phyloP scores from a whole-genome alignment of 2,329 filamentous ascomycete species.

The Monosporascus sp. region DNA sequence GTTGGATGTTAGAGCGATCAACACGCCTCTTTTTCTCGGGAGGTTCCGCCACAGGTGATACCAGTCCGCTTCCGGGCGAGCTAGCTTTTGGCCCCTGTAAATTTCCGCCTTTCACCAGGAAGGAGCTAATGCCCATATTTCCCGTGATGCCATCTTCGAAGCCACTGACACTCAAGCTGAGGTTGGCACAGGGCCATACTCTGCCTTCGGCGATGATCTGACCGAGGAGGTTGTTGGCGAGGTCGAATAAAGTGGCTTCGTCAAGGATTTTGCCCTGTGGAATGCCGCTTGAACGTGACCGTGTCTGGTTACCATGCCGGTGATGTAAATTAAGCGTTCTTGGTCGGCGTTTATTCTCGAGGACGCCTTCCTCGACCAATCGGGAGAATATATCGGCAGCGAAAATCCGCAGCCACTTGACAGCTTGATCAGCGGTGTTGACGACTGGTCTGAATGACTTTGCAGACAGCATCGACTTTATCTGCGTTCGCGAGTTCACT shows the following conservation, averaged over 20 bases:
- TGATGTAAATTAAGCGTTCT: slow-evolving; percentile 83
- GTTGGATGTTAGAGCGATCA: slow-evolving; percentile 48
- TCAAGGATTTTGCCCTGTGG: slow-evolving; percentile 69
- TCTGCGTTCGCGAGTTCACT: slow-evolving; percentile 84
- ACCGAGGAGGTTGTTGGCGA: slow-evolving; percentile 69
- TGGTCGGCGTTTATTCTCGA: slow-evolving; percentile 82
- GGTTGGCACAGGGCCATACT: slow-evolving; percentile 87
- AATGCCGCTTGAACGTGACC: slow-evolving; percentile 72
- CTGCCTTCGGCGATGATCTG: slow-evolving; percentile 74
- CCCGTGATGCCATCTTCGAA: slow-evolving; percentile 84
- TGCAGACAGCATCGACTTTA: slow-evolving; percentile 95
- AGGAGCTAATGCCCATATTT: slow-evolving; percentile 81
- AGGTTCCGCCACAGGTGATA: slow-evolving; percentile 18
- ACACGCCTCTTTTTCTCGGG: slow-evolving; percentile 39
- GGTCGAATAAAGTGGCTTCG: slow-evolving; percentile 65
- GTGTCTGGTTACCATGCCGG: slow-evolving; percentile 65
- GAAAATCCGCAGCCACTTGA: slow-evolving; percentile 86
- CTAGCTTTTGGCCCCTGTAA: slow-evolving; percentile 47
- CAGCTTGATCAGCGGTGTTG: slow-evolving; percentile 69
- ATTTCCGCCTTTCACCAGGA: slow-evolving; percentile 73
- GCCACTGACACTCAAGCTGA: slow-evolving; percentile 83
- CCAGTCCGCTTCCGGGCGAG: slow-evolving; percentile 13
- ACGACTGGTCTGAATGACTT: slow-evolving; percentile 91
- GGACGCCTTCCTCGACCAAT: slow-evolving; percentile 82
- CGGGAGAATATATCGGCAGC: slow-evolving; percentile 85